phyloP scores from a whole-genome alignment of 1,284 basidiomycete species.

The Quambalaria eucalypti region DNA sequence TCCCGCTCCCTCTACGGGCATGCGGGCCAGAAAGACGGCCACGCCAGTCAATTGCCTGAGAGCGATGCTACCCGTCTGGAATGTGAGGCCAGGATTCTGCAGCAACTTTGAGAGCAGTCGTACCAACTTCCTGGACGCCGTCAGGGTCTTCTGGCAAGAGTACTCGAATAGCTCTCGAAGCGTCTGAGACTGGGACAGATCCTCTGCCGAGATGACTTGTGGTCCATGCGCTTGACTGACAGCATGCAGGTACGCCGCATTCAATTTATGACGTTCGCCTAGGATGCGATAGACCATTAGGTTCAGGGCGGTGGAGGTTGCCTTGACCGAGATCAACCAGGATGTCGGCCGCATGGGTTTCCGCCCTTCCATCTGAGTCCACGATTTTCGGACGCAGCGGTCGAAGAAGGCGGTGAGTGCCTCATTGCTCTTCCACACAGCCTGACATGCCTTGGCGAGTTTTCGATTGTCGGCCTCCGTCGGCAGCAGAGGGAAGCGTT shows the following conservation, averaged over 20 bases:
- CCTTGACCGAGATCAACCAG: constrained; percentile 32
- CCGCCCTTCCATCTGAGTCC: constrained; percentile 28
- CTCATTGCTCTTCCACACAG: constrained; percentile 35
- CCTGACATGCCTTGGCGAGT: constrained; percentile 25
- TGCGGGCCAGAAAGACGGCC: constrained; percentile 30
- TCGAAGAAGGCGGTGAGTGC: constrained; percentile 38
- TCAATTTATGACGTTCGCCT: constrained; percentile 21
- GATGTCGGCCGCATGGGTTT: constrained; percentile 28
- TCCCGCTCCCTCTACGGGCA: background rate
- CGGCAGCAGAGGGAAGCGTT: constrained; percentile 9
- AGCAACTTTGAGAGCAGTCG: constrained; percentile 24
- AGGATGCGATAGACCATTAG: constrained; percentile 27
- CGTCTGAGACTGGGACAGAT: constrained; percentile 2
- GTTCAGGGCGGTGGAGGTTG: constrained; percentile 25
- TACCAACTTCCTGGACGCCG: constrained; percentile 24
- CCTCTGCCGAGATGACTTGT: background rate
- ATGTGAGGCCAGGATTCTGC: constrained; percentile 14
- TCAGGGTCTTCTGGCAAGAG: constrained; percentile 21
- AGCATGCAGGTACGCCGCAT: constrained; percentile 20
- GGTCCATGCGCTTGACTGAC: background rate
- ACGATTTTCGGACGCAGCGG: constrained; percentile 22
- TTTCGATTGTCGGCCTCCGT: constrained; percentile 26
- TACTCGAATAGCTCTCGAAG: constrained; percentile 26
- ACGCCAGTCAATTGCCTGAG: constrained; percentile 28
- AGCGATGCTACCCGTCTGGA: constrained; percentile 31